phyloP scores from a whole-genome alignment of 805 yeast species.

The Lachancea mirantina region DNA sequence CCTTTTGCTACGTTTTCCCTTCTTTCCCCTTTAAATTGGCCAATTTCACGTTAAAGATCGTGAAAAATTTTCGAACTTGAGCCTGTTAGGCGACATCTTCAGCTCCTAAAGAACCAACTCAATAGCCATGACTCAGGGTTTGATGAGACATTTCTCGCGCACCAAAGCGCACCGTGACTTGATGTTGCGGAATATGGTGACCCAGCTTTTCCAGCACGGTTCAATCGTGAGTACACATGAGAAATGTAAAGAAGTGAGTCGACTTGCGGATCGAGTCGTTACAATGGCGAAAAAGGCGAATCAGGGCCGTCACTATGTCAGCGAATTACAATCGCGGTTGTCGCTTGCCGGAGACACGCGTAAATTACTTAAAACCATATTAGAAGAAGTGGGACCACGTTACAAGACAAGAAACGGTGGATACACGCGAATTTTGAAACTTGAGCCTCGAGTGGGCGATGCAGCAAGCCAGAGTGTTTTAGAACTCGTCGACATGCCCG shows the following conservation, averaged over 20 bases:
- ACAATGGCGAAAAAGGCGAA: conserved; percentile 43
- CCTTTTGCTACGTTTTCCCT: too few relatives aligned
- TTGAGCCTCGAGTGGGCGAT: conserved; percentile 85
- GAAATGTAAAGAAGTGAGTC: conserved; percentile 64
- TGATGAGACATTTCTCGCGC: conserved; percentile 32
- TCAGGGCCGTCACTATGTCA: conserved; percentile 9
- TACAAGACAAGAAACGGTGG: conserved; percentile 66
- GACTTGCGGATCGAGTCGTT: conserved; percentile 55
- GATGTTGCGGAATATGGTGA: conserved; percentile 55
- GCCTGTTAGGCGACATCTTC: neutral
- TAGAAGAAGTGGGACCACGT: conserved; percentile 56
- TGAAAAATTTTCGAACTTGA: neutral
- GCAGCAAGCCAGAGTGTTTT: conserved; percentile 83
- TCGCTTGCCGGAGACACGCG: conserved; percentile 42
- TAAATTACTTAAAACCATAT: conserved; percentile 53
- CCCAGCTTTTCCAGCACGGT: conserved; percentile 63
- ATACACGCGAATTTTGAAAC: conserved; percentile 72
- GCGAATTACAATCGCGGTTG: conserved; percentile 33
- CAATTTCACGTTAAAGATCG: neutral
- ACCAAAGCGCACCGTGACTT: conserved; percentile 47
- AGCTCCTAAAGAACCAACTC: neutral
- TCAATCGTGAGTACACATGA: conserved; percentile 66
- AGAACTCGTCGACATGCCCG: conserved; percentile 71
- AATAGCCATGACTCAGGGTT: conserved; percentile 25
- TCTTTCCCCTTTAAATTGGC: neutral